A percentile compares a stretch with the other conserved stretches of the same genome.
Evolutionary conservation across 1,284 basidiomycete genomes (phyloP).

Genomic region (Athelia sp.): DNA sequence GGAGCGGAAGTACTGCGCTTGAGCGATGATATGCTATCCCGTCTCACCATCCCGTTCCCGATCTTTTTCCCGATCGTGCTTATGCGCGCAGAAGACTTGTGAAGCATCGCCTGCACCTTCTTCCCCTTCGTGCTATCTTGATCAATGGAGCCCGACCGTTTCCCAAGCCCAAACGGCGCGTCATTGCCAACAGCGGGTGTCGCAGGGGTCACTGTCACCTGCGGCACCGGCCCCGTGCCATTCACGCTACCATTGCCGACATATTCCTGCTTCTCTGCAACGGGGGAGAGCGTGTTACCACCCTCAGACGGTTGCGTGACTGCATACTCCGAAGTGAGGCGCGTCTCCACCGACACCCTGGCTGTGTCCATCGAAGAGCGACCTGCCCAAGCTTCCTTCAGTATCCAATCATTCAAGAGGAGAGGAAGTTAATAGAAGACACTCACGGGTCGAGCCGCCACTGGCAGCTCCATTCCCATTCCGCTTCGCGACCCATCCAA

Average conservation of each 20-base stretch:
- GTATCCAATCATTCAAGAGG: background rate
- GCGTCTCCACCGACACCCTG: background rate
- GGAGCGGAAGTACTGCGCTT: slow-evolving; percentile 61
- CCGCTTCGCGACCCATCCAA: slow-evolving; percentile 76
- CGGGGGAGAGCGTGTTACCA: slow-evolving; percentile 3
- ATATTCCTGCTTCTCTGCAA: slow-evolving; percentile 8
- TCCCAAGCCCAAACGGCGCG: slow-evolving; percentile 8
- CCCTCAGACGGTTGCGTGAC: background rate
- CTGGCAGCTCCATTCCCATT: slow-evolving; percentile 28
- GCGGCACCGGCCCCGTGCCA: slow-evolving; percentile 19
- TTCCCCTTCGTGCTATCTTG: slow-evolving; percentile 49
- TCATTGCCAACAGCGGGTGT: slow-evolving; percentile 19
- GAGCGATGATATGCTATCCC: slow-evolving; percentile 36
- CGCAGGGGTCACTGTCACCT: slow-evolving; percentile 24
- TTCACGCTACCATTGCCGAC: slow-evolving; percentile 15
- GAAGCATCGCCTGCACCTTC: slow-evolving; percentile 68
- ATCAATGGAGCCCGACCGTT: slow-evolving; percentile 28
- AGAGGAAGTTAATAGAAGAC: background rate
- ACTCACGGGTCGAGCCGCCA: slow-evolving; percentile 12
- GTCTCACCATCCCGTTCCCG: slow-evolving; percentile 59
- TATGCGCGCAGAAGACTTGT: slow-evolving; percentile 67
- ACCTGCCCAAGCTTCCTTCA: slow-evolving; percentile 11
- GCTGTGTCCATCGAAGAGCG: slow-evolving; percentile 25
- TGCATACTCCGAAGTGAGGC: background rate
- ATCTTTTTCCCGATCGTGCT: slow-evolving; percentile 74